Evolutionary conservation across 257 asterid genomes (phyloP), one percentile per base, ranked within the genome.

Genomic region (Solanum boliviense): DNA sequence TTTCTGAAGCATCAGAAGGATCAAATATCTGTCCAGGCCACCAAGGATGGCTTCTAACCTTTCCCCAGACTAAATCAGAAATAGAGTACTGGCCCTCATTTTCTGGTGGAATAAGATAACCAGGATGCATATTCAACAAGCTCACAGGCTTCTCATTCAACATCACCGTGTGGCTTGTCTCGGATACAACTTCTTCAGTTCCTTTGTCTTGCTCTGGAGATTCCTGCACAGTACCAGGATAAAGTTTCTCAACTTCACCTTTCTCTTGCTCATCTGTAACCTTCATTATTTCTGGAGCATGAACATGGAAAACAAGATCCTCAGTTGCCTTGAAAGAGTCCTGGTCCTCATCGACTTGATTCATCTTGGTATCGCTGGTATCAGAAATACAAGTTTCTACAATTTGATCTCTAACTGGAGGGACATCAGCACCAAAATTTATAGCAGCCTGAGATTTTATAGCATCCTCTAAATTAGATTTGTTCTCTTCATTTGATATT

Each of bases 21-120:
- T 93, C 98, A 81, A 91, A 95, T 90, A 97, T 94, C 91, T 96
- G 99, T n/a, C 99, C 99, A 13, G 99, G 99, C 99, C 99, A 97
- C 99, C 99, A 97, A 1, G 99, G 99, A 92, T 97, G 99, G 92
- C 97, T 96, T 85, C 96, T 93, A 84, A 96, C 98, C 91, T 97
- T 97, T 60, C 99, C 99, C 99, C 99, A 97, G 48, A 97, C 98
- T 89, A 97, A 89, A 94, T 97, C 99, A 18, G 98, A 92, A 34
- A 88, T 85, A 25, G 95, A 81, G 73, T 92, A 94, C 39, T 75
- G 70, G 35, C 93, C 98, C 79, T 93, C 98, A 4, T 86, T 89
- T 91, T 89, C 93, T 3, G 95, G 93, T 87, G 97, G 91, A 71
- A 83, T 58, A 36, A 93, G 90, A 90, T 95, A 97, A 87, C 94